These are phyloP conservation scores for Tulasnella sp. DNA, from an alignment of 768 basidiomycete genomes.

Conservation along the genomic window DNA sequence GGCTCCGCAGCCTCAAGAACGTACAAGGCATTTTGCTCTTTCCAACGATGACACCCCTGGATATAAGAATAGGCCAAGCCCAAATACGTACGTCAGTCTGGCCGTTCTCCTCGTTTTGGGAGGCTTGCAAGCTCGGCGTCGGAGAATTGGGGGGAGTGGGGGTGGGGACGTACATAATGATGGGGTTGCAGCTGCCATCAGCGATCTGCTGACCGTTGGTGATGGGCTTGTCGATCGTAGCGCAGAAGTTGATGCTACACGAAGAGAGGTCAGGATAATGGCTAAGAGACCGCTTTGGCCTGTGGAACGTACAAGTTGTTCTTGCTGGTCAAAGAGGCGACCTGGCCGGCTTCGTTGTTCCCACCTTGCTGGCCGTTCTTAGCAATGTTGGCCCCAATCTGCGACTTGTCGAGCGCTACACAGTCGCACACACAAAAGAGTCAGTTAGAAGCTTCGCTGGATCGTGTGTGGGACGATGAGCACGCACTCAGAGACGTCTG, in stretches of 20 bases:
- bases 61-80: not conserved
- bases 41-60: constrained; percentile 1
- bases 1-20: not conserved
- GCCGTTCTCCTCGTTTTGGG: not conserved
- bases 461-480: too few relatives aligned
- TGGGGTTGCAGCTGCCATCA: constrained; percentile 52
- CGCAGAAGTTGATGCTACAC: constrained; percentile 23
- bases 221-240: constrained; percentile 44
- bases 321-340: constrained; percentile 50
- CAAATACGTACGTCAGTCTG: not conserved
- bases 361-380: constrained; percentile 24
- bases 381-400: constrained; percentile 3
- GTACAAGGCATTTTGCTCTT: constrained; percentile 22
- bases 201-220: constrained; percentile 56
- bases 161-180: constrained; percentile 40
- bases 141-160: not conserved
- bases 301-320: constrained; percentile 49
- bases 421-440: not conserved
- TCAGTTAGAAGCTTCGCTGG: not conserved
- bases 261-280: not conserved
- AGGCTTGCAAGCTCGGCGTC: not conserved
- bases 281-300: not conserved
- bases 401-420: constrained; percentile 12
- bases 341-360: constrained; percentile 44
- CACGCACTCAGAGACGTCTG: constrained; percentile 22